Conservation (phyloP, 2,329 filamentous ascomycete species). For the Trichoderma pleuroti region DNA sequence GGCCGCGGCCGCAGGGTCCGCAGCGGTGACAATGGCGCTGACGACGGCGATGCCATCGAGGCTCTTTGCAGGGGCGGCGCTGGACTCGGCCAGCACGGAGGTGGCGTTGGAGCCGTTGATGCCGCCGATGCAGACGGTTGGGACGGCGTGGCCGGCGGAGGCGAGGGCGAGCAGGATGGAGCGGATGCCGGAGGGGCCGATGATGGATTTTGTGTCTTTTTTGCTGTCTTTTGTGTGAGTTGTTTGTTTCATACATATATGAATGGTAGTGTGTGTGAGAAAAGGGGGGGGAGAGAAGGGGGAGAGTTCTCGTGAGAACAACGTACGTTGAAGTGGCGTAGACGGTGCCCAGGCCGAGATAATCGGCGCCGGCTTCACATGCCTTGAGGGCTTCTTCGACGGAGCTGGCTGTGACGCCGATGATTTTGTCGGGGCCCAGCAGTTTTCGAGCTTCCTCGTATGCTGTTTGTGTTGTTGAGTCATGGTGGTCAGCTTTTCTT, state of each 20-base stretch:
- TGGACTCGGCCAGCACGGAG: constrained; percentile 68
- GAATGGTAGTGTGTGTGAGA: neutral
- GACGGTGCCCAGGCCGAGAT: constrained; percentile 86
- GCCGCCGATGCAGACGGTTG: constrained; percentile 83
- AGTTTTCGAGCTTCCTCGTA: constrained; percentile 59
- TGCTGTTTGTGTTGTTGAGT: neutral
- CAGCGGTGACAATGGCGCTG: constrained; percentile 76
- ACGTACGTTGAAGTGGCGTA: constrained; percentile 77
- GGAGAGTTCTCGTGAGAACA: neutral
- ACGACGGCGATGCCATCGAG: constrained; percentile 85
- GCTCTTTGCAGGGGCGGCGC: constrained; percentile 45
- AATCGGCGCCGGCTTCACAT: constrained; percentile 74
- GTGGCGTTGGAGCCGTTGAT: constrained; percentile 75
- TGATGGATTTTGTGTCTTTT: constrained; percentile 71
- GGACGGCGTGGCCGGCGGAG: constrained; percentile 44
- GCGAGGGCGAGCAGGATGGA: constrained; percentile 56
- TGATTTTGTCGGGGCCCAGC: constrained; percentile 73
- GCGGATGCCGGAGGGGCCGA: constrained; percentile 54
- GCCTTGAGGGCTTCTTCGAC: constrained; percentile 69
- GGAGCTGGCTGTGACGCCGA: constrained; percentile 82
- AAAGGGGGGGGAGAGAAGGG: neutral
- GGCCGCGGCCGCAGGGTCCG: constrained; percentile 63
- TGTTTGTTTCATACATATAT: neutral
- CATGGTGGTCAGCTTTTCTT: neutral
- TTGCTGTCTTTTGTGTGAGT: constrained; percentile 63